Evolutionary conservation across 768 basidiomycete species (phyloP).

Genomic region (Phlebiopsis flavidoalba): DNA sequence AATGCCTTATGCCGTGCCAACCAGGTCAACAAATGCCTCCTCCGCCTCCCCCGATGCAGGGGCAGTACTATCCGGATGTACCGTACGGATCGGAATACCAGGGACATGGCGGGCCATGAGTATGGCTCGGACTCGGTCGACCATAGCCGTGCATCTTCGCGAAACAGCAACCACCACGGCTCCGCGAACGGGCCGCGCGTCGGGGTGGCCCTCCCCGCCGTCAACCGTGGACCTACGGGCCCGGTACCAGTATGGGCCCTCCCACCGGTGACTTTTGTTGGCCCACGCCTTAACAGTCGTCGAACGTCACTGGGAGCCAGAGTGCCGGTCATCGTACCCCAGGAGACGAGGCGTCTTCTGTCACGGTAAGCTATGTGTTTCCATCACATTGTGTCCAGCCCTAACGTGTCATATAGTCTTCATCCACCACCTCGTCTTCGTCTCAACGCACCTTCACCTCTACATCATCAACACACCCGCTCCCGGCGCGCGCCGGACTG

Average conservation of each 20-base stretch:
- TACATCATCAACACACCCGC: slow-evolving; percentile 71
- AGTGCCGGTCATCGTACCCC: slow-evolving; percentile 55
- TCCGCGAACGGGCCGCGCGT: slow-evolving; percentile 18
- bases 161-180: slow-evolving; percentile 28
- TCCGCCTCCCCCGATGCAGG: slow-evolving; percentile 22
- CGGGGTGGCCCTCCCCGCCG: slow-evolving; percentile 20
- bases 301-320: slow-evolving; percentile 41
- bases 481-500: slow-evolving; percentile 84
- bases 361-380: slow-evolving; percentile 52
- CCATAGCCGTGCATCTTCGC: slow-evolving; percentile 29
- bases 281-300: slow-evolving; percentile 59
- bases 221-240: slow-evolving; percentile 63
- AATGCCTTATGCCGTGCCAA: slow-evolving; percentile 15
- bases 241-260: slow-evolving; percentile 41
- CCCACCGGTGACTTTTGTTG: slow-evolving; percentile 43
- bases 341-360: slow-evolving; percentile 73
- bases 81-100: slow-evolving; percentile 7
- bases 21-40: slow-evolving; percentile 22
- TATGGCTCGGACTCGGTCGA: slow-evolving; percentile 19
- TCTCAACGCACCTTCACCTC: slow-evolving; percentile 76
- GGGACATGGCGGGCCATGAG: slow-evolving; percentile 27
- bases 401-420: slow-evolving; percentile 42
- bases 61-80: slow-evolving; percentile 7
- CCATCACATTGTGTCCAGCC: neutral
- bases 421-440: slow-evolving; percentile 74